Evolutionary conservation across 225 moss, liverwort and hornwort species (phyloP).

Genomic region (Polytrichum commune): DNA sequence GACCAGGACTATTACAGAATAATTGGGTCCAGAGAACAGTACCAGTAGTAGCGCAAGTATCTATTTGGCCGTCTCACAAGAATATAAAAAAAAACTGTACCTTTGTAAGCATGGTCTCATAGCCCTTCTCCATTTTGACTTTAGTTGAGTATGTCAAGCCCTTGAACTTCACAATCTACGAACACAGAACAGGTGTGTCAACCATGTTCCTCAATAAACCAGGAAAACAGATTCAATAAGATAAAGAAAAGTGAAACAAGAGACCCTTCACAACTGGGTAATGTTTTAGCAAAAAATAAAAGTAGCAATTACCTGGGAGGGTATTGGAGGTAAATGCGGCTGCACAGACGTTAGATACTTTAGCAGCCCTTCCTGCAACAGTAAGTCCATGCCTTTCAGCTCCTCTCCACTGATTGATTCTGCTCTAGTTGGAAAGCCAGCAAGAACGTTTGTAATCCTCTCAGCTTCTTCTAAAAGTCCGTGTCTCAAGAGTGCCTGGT

Average conservation of each 20-base stretch:
- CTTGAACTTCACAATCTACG: constrained; percentile 89
- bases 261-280: not conserved
- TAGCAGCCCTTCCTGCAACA: constrained; percentile 85
- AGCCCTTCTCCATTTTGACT: constrained; percentile 60
- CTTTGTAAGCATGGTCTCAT: constrained; percentile 96
- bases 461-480: constrained; percentile 78
- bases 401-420: constrained; percentile 51
- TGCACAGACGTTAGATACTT: constrained; percentile 69
- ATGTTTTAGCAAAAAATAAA: not conserved
- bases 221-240: not conserved
- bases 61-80: not conserved
- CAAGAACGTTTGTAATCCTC: constrained; percentile 56
- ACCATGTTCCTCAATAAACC: no score
- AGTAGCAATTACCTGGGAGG: constrained; percentile 55
- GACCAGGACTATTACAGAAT: not conserved
- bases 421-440: constrained; percentile 40
- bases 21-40: not conserved
- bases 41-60: not conserved
- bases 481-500: constrained; percentile 65
- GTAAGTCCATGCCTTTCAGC: constrained; percentile 76
- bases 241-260: not conserved
- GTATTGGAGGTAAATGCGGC: constrained; percentile 73
- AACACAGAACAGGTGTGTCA: not conserved
- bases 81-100: constrained; percentile 31
- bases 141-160: constrained; percentile 55